A percentile compares a stretch with the other conserved stretches of the same genome.
These are phyloP conservation scores for Smithsoniella earleae DNA, from an alignment of 163 green algal genomes.

Conservation along the genomic window DNA sequence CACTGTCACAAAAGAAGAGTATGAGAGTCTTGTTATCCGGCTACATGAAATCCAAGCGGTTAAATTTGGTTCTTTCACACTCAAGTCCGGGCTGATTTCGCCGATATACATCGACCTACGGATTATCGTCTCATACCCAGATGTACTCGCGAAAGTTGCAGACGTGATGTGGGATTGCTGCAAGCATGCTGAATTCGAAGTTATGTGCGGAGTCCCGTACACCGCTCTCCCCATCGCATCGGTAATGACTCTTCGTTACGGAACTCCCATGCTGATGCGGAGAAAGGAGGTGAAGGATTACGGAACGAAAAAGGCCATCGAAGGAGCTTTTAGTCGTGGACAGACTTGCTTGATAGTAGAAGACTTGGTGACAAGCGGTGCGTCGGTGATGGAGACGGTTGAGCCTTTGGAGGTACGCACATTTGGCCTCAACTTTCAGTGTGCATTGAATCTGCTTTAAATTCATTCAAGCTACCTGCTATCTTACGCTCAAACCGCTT, in stretches of 20 bases:
- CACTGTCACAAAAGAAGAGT: not conserved
- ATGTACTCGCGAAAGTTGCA: constrained; percentile 78
- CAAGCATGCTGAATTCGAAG: constrained; percentile 67
- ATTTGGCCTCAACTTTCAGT: not conserved
- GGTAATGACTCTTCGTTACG: constrained; percentile 80
- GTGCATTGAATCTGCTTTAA: not conserved
- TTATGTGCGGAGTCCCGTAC: constrained; percentile 99
- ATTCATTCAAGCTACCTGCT: no score
- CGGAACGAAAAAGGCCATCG: constrained; percentile 94
- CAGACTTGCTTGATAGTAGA: constrained; percentile 95
- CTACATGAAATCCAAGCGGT: constrained; percentile 62
- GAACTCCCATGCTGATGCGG: constrained; percentile 94
- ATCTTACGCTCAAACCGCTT: not conserved
- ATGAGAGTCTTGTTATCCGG: constrained; percentile 19
- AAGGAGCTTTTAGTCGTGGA: constrained; percentile 77
- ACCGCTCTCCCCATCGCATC: constrained; percentile 98
- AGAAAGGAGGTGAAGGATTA: constrained; percentile 98
- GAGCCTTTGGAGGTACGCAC: constrained; percentile 65
- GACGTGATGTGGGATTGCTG: constrained; percentile 84
- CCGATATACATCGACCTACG: constrained; percentile 97
- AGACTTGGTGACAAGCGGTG: constrained; percentile 93
- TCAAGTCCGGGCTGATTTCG: constrained; percentile 93
- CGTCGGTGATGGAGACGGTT: constrained; percentile 94
- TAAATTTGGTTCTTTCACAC: constrained; percentile 98
- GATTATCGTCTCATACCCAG: constrained; percentile 95